Evolutionary conservation across 495 filamentous ascomycete genomes (phyloP).

Genomic region (Niebla homalea): DNA sequence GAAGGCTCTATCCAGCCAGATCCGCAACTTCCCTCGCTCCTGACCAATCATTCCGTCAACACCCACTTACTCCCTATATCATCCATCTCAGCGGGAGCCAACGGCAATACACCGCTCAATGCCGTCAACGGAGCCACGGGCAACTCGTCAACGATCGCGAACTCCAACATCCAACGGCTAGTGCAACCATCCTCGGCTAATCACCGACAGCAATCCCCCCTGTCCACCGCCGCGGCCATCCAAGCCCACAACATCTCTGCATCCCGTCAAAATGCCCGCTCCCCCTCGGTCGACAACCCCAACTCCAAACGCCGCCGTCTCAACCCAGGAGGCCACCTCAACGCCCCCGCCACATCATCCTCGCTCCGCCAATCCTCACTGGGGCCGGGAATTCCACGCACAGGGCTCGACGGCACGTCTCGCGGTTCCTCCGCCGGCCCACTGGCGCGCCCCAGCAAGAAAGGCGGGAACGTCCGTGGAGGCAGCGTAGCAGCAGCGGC

Average conservation of each 20-base stretch:
- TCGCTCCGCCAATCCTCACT: constrained; percentile 69
- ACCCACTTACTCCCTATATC: constrained; percentile 42
- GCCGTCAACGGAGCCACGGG: constrained; percentile 25
- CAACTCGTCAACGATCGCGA: constrained; percentile 32
- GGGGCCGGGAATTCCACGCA: constrained; percentile 78
- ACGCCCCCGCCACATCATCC: constrained; percentile 55
- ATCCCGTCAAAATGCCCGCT: constrained; percentile 43
- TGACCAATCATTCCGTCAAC: constrained; percentile 46
- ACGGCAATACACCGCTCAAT: constrained; percentile 29
- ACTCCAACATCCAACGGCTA: constrained; percentile 27
- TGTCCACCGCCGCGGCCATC: constrained; percentile 17
- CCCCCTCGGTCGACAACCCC: constrained; percentile 52
- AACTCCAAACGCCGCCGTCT: constrained; percentile 62
- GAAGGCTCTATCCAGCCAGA: constrained; percentile 65
- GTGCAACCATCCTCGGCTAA: constrained; percentile 34
- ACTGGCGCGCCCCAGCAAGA: constrained; percentile 8
- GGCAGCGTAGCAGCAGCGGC: constrained; percentile 26
- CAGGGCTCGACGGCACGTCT: constrained; percentile 32
- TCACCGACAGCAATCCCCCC: constrained; percentile 23
- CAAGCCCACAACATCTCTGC: constrained; percentile 9
- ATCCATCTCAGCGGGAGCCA: constrained; percentile 26
- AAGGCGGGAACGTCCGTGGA: constrained; percentile 27
- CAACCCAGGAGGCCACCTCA: constrained; percentile 44
- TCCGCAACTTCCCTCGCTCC: constrained; percentile 64
- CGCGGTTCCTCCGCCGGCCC: constrained; percentile 15